These are phyloP conservation scores for Pseudozyma pruni DNA, from an alignment of 1,284 basidiomycete species.

Conservation along the genomic window DNA sequence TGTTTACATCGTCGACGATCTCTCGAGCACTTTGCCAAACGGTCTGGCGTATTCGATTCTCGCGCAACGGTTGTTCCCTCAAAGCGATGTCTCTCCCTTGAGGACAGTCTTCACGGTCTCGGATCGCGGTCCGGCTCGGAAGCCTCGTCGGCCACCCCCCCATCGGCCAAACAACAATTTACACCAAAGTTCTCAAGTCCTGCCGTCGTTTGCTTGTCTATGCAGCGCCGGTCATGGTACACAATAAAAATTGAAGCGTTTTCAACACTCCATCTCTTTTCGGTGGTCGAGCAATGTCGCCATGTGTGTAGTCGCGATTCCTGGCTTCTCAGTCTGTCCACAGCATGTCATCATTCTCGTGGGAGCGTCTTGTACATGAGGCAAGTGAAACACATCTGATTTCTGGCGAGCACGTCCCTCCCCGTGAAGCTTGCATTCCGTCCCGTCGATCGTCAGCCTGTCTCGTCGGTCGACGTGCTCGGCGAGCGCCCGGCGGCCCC, in stretches of 20 bases:
- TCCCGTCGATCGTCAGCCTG: too few species aligned
- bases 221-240: conserved; percentile 21
- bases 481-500: too few species aligned
- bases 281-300: background rate
- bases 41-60: conserved; percentile 5
- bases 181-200: conserved; percentile 23
- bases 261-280: conserved; percentile 32
- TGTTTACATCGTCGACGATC: conserved; percentile 26
- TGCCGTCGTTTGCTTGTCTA: conserved; percentile 32
- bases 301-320: background rate
- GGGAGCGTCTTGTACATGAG: too few species aligned
- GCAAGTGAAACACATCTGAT: too few species aligned
- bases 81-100: conserved; percentile 23
- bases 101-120: background rate
- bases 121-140: conserved; percentile 15
- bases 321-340: background rate
- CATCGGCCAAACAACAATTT: conserved; percentile 21
- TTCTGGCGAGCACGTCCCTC: too few species aligned
- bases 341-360: too few species aligned
- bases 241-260: conserved; percentile 45
- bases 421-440: too few species aligned
- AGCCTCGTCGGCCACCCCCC: conserved; percentile 18
- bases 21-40: conserved; percentile 20
- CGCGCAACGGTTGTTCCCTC: conserved; percentile 14
- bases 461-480: too few species aligned